Evolutionary conservation across 2,329 filamentous ascomycete genomes (phyloP).

Genomic region (Periconia sp.): DNA sequence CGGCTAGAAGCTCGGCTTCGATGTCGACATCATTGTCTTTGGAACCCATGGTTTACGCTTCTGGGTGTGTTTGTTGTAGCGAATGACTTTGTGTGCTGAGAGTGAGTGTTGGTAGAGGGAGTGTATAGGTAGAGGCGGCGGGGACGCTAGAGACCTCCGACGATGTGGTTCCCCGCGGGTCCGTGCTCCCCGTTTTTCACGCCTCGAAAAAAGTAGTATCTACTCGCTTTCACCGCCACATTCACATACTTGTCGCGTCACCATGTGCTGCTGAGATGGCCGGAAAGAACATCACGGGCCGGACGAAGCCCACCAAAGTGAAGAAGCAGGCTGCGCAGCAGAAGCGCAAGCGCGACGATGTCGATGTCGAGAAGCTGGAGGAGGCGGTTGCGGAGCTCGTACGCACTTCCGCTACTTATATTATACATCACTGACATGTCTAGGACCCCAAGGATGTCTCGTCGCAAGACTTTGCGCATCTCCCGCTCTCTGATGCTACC

Average conservation of each 20-base stretch:
- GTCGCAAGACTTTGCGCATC: slow-evolving; percentile 75
- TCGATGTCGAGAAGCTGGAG: slow-evolving; percentile 55
- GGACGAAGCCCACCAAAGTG: slow-evolving; percentile 59
- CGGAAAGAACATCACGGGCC: slow-evolving; percentile 46
- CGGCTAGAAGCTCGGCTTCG: slow-evolving; percentile 79
- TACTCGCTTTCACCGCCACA: no score
- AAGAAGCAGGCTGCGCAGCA: slow-evolving; percentile 59
- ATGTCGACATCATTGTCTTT: slow-evolving; percentile 62
- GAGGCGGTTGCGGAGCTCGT: slow-evolving; percentile 52
- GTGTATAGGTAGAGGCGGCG: no score
- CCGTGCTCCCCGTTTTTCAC: slow-evolving; percentile 12
- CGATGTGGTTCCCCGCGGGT: neutral
- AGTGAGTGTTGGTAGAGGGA: neutral
- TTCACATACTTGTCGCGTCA: no score
- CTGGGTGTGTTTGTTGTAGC: slow-evolving; percentile 9
- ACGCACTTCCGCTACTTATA: slow-evolving; percentile 11
- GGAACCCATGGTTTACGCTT: slow-evolving; percentile 54
- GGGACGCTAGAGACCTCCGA: neutral
- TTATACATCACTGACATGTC: slow-evolving; percentile 15
- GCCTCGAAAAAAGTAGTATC: no score
- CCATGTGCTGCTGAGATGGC: slow-evolving; percentile 29
- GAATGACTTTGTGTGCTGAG: neutral
- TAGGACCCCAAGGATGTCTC: slow-evolving; percentile 67
- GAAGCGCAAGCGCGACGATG: slow-evolving; percentile 62
- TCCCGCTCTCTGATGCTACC: slow-evolving; percentile 86